Evolutionary conservation across 2,329 filamentous ascomycete genomes (phyloP), one percentile per base, ranked within the genome.

Genomic region (Sclerotinia trifoliorum): DNA sequence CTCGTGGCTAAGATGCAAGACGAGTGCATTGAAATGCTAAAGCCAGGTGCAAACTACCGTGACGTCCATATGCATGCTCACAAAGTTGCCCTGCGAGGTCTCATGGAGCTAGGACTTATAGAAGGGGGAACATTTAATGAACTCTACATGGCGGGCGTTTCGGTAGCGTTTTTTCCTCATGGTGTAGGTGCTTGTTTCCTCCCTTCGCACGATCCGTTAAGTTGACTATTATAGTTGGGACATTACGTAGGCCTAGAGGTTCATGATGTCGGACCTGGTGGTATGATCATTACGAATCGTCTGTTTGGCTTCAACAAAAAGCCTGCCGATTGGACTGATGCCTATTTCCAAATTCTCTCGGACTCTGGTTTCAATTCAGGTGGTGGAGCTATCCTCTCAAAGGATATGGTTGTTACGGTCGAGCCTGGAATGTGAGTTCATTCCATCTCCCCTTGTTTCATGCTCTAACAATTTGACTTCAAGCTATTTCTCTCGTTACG

Each of bases 1-100:
- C 83, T 95, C 35, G 94, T 97, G 4, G 83, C 90, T 73, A 82
- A 85, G 69, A 97, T 97, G 93, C 94, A 97, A 79, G 81, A 84
- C 10, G 84, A 87, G 66, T 93, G 90, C 73, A 90, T 96, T 75
- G 80, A 81, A 8, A 83, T 86, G 73, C 82, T 96, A 29, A 84
- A 83, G 52, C 91, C 91, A 0, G 92, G 90, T 2, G 85, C 88
- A 1, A 79, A 85, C 44, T 96, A 89, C 83, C 85, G 89, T 62
- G 84, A 89, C 72, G 83, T 96, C 21, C 91, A 96, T 75, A 81
- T 89, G 3, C 83, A 88, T 70, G 93, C 94, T 0, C 89, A 91
- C 63, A 81, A 86, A 48, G 86, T 96, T 29, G 92, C 90, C 3
- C 86, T 92, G 39, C 81, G 85, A 29, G 92, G 91, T 1, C 80